Evolutionary conservation across 2,329 filamentous ascomycete species (phyloP), one percentile per base, ranked within the genome.

Genomic region (Aspergillus ibericus): DNA sequence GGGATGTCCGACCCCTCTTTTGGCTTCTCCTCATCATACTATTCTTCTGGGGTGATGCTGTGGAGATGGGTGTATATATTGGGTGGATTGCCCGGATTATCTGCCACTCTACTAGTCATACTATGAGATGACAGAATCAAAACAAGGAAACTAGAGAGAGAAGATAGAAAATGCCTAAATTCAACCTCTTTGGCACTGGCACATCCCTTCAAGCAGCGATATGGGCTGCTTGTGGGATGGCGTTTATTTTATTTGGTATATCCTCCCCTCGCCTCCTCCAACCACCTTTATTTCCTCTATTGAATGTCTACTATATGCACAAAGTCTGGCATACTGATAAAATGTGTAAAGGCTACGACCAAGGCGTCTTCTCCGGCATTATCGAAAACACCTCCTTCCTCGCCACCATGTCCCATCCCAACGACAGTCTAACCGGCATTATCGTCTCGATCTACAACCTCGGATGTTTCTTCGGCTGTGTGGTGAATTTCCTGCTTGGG

Each of bases 351-450:
- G 80, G 79, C 1, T 82, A 82, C 44, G 80, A 82, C 18, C 80
- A 82, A 61, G 80, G 80, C 35, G 79, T 82, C 0, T 81, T 82
- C 59, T 75, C 77, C 2, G 78, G 79, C 4, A 79, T 83, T 10
- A 71, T 82, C 7, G 75, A 79, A 12, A 80, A 78, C 22, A 64
- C 76, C 12, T 73, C 82, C 55, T 82, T 77, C 63, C 68, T 81
- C 2, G 57, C 69, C 3, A 73, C 73, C 2, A 78, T 81, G 58
- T 56, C 70, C 25, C 65, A 77, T 51, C 77, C 77, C 0, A 66
- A 66, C 10, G 72, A 75, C 29, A 70, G 72, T 0, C 64, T 76
- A 6, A 72, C 73, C 44, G 78, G 78, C 1, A 79, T 79, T 46
- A 77, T 81, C 22, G 77, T 78, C 27, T 73, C 72, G 7, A 75